Conservation (phyloP, 306 rosid species). For the Quercus variabilis region DNA sequence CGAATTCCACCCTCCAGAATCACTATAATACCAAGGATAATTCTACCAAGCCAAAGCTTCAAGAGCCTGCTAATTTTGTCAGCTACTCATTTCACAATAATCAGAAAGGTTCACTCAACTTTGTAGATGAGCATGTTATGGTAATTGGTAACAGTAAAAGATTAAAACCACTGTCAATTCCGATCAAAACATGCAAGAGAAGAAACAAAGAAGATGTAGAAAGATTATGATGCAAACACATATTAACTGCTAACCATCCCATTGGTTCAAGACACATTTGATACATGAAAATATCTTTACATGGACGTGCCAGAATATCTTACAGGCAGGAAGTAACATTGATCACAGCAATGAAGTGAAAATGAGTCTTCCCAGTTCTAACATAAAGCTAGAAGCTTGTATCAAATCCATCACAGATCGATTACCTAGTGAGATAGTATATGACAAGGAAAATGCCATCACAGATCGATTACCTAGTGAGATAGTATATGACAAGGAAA, state of each 20-base stretch:
- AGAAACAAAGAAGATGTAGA: neutral
- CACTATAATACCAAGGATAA: neutral
- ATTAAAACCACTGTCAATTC: neutral
- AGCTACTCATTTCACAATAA: neutral
- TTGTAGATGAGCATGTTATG: neutral
- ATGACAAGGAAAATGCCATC: conserved; percentile 60
- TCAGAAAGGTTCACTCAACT: neutral
- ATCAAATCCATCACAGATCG: conserved; percentile 11
- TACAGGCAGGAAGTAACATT: conserved; percentile 20
- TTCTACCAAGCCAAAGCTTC: neutral
- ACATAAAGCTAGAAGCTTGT: conserved; percentile 6
- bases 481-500: conserved; percentile 82
- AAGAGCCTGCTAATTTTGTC: neutral
- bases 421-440: conserved; percentile 73
- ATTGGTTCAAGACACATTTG: conserved; percentile 2
- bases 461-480: conserved; percentile 46
- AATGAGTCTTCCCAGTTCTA: conserved; percentile 11
- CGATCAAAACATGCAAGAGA: neutral
- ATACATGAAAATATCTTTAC: conserved; percentile 15
- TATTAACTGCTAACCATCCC: conserved; percentile 1
- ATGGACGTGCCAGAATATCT: conserved; percentile 15
- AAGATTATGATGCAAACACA: neutral
- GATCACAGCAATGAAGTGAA: conserved; percentile 1
- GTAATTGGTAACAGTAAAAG: neutral
- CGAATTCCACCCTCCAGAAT: no score